phyloP scores from a whole-genome alignment of 805 yeast genomes.

The Candida maris region DNA sequence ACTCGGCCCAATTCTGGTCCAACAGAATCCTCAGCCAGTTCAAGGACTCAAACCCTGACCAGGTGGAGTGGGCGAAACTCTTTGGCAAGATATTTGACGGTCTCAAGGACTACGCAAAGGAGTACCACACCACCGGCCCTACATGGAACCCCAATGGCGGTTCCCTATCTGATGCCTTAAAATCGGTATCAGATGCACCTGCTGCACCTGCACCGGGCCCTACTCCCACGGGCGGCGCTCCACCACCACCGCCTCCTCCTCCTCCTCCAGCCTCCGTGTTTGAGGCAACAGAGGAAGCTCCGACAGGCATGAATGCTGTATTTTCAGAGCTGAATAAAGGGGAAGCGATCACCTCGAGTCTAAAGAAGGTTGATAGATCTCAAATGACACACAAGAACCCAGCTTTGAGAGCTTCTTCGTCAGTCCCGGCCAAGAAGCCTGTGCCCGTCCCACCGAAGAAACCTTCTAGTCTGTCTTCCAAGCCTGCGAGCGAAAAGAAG shows the following conservation, averaged over 20 bases:
- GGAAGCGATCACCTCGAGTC: constrained; percentile 72
- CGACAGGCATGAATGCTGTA: constrained; percentile 74
- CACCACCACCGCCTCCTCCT: constrained; percentile 93
- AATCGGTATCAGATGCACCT: constrained; percentile 12
- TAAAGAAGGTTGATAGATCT: constrained; percentile 88
- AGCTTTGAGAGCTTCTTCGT: constrained; percentile 57
- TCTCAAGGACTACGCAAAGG: constrained; percentile 69
- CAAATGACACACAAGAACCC: constrained; percentile 95
- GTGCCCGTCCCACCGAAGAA: constrained; percentile 82
- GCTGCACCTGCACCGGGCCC: constrained; percentile 23
- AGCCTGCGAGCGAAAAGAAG: constrained; percentile 25
- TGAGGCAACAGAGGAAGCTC: constrained; percentile 31
- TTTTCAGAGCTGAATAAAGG: constrained; percentile 91
- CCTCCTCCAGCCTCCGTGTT: constrained; percentile 77
- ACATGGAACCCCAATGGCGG: constrained; percentile 68
- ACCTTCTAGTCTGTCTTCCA: constrained; percentile 54
- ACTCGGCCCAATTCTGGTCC: constrained; percentile 91
- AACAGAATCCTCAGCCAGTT: constrained; percentile 84
- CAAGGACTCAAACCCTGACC: constrained; percentile 65
- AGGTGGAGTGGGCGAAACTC: constrained; percentile 77
- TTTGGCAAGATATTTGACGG: constrained; percentile 64
- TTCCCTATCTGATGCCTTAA: constrained; percentile 50
- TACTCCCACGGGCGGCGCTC: constrained; percentile 39
- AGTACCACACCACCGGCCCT: constrained; percentile 80
- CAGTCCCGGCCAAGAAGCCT: constrained; percentile 45